Evolutionary conservation across 1,139 yeast genomes (phyloP).

Genomic region (Lodderomyces theae): DNA sequence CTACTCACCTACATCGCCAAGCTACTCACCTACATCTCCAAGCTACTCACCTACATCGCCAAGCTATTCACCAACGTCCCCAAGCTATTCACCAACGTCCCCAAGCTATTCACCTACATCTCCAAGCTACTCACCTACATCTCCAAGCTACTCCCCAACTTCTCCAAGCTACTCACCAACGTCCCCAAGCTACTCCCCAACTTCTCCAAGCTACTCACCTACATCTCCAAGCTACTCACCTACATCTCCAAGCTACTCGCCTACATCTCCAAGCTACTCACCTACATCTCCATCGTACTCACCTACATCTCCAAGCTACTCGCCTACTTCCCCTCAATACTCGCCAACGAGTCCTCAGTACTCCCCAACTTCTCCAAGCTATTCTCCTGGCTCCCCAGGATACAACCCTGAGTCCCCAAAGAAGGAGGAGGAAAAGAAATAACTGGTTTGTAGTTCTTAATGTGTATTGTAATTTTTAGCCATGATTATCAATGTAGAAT

Average conservation of each 20-base stretch:
- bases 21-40: constrained; percentile 55
- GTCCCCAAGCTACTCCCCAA: constrained; percentile 57
- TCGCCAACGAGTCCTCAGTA: constrained; percentile 56
- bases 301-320: constrained; percentile 53
- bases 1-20: constrained; percentile 40
- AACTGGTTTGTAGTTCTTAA: background rate
- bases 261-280: constrained; percentile 47
- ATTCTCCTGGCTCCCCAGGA: constrained; percentile 61
- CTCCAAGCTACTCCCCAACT: constrained; percentile 70
- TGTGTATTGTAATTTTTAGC: background rate
- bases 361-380: constrained; percentile 52
- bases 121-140: constrained; percentile 58
- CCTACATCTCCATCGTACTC: constrained; percentile 56
- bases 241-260: constrained; percentile 67
- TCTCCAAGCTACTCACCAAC: constrained; percentile 73
- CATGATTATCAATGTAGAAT: background rate
- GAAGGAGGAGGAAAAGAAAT: background rate
- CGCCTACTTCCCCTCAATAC: constrained; percentile 47
- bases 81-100: constrained; percentile 60
- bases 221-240: constrained; percentile 73
- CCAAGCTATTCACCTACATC: constrained; percentile 55
- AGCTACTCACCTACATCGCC: constrained; percentile 79
- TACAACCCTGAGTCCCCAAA: background rate
- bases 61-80: constrained; percentile 64
- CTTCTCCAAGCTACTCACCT: constrained; percentile 73